phyloP scores from a whole-genome alignment of 2,329 filamentous ascomycete species.

The Bipolaris zeicola region DNA sequence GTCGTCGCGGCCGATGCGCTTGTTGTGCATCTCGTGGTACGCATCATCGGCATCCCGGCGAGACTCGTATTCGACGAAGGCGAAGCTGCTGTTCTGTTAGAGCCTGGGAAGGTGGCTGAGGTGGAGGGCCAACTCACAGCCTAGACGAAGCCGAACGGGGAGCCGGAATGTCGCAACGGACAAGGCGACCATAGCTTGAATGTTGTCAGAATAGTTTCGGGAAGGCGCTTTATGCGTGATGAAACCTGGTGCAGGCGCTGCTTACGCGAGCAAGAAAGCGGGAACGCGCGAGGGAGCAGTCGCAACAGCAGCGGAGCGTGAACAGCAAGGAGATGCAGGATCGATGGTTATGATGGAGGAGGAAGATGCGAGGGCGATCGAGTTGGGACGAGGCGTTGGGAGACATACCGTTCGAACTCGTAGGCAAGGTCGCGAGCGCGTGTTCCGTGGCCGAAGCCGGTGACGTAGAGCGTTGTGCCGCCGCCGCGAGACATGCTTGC shows the following conservation, averaged over 20 bases:
- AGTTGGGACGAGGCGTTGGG: conserved; percentile 45
- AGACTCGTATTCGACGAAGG: conserved; percentile 98
- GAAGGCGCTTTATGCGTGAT: conserved; percentile 21
- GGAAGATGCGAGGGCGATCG: conserved; percentile 41
- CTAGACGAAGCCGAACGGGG: conserved; percentile 91
- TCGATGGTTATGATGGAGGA: conserved; percentile 26
- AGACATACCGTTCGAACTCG: conserved; percentile 99
- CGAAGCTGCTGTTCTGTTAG: conserved; percentile 71
- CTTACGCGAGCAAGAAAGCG: conserved; percentile 19
- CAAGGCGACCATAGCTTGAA: conserved; percentile 89
- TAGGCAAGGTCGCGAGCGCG: conserved; percentile 98
- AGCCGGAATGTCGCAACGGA: conserved; percentile 97
- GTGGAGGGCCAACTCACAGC: conserved; percentile 71
- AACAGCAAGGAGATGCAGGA: conserved; percentile 14
- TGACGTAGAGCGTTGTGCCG: conserved; percentile 95
- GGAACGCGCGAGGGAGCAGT: conserved; percentile 10
- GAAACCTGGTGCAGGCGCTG: conserved; percentile 12
- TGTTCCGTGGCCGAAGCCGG: conserved; percentile 98
- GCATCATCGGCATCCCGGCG: conserved; percentile 98
- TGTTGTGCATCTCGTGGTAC: conserved; percentile 99
- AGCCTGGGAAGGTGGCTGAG: conserved; percentile 6
- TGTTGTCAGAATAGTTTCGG: conserved; percentile 54
- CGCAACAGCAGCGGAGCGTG: background rate
- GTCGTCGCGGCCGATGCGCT: conserved; percentile 94
- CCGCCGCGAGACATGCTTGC: conserved; percentile 82